Evolutionary conservation across 108 stramenopile genomes (phyloP), one percentile per base, ranked within the genome.

Genomic region (Asterionellopsis glacialis): DNA sequence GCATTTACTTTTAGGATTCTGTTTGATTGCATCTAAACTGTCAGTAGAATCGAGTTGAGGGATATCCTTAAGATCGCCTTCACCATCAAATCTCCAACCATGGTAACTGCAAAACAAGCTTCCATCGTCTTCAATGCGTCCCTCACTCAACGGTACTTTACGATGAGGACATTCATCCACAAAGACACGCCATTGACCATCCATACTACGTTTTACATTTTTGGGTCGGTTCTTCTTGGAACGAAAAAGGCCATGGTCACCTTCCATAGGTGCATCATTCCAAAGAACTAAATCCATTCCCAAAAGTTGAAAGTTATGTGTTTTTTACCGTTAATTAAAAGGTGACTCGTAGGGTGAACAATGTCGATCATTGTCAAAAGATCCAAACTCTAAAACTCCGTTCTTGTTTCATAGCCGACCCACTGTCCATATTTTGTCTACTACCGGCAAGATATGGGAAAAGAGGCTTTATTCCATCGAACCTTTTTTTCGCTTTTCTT

Each of bases 81-180:
- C 65, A 42, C 64, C 79, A 41, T 67, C 33, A 42, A 75, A 85
- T 21, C 79, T 65, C 81, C 80, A 85, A 18, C 68, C 85, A 63
- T 86, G 85, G 64, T 86, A 85, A 28, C 65, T 55, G 51, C 84
- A 83, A 33, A 74, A 49, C 51, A 83, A 56, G 9, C 57, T 63
- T 7, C 82, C 82, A 41, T 72, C 68, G 41, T 81, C 72, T 43
- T 83, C 82, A 12, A 86, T 68, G 6, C 82, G 73, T 1, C 85
- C 82, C 53, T 84, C 80, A 4, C 69, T 68, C n/a, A 83, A 70
- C 13, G 80, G 82, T 23, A 67, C 85, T 59, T 65, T 65, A 13
- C 85, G 74, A 52, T 85, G 83, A 40, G 83, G 83, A 59, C 85
- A 86, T 14, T 58, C 40, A 54, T 86, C 81, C 1, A 54, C 65